A percentile compares a stretch with the other conserved stretches of the same genome.
phyloP scores from a whole-genome alignment of 176 grass and related monocot species.

The Echinochloa phyllopogon region DNA sequence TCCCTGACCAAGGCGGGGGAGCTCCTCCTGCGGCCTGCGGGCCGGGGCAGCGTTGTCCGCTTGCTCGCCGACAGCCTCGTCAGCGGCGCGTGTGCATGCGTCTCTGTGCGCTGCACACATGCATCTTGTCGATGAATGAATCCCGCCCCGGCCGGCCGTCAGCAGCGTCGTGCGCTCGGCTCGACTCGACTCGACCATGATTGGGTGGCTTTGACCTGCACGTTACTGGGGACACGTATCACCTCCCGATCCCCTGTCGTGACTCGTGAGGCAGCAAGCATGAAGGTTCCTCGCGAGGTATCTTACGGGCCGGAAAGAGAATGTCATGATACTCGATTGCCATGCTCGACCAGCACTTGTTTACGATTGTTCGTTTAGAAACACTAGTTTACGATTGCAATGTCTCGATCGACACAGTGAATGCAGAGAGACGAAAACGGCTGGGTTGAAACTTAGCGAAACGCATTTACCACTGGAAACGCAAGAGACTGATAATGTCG shows the following conservation, averaged over 20 bases:
- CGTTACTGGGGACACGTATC: constrained; percentile 13
- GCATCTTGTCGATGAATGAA: not conserved
- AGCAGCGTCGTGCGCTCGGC: constrained; percentile 22
- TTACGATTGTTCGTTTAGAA: not conserved
- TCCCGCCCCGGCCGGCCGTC: not conserved
- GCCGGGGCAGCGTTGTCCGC: not conserved
- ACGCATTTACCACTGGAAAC: not conserved
- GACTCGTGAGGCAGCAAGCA: not conserved
- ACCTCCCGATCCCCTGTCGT: not conserved
- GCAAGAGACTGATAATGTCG: not conserved
- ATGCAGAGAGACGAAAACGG: not conserved
- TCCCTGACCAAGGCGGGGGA: not conserved
- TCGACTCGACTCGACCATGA: not conserved
- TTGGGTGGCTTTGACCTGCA: constrained; percentile 3
- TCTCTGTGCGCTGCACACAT: not conserved
- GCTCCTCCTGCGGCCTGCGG: not conserved
- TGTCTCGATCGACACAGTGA: not conserved
- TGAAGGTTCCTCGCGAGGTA: not conserved
- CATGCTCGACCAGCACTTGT: not conserved
- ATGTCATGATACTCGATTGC: not conserved
- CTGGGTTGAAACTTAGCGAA: not conserved
- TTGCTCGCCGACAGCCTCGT: constrained; percentile 37
- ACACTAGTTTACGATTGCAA: not conserved
- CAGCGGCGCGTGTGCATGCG: not conserved
- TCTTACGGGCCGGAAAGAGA: not conserved